phyloP scores from a whole-genome alignment of 768 basidiomycete genomes.

The Boletus insuetus region DNA sequence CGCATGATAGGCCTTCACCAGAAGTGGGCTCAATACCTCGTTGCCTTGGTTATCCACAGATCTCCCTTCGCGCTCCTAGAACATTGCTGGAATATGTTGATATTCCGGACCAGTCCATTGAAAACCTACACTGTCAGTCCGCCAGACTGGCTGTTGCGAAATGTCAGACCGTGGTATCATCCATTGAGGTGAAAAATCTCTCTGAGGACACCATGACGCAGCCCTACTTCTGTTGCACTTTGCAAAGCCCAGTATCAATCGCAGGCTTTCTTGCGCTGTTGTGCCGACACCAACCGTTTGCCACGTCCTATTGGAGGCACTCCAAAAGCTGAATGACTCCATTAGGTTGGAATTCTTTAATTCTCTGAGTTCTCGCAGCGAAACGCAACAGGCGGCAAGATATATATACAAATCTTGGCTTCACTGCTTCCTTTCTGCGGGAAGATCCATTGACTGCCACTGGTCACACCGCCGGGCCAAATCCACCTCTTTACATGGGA shows the following conservation, averaged over 20 bases:
- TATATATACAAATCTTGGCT: background rate
- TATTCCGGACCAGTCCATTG: background rate
- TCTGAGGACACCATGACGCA: background rate
- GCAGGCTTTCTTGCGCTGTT: fast-evolving
- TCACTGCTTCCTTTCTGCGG: background rate
- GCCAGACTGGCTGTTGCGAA: background rate
- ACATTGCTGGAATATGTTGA: too few relatives aligned
- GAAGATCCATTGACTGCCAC: background rate
- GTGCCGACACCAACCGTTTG: background rate
- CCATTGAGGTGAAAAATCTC: too few relatives aligned
- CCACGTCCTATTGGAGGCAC: background rate
- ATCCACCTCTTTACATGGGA: background rate
- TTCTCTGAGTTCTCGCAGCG: background rate
- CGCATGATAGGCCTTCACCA: background rate
- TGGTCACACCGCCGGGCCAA: background rate
- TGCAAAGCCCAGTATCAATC: fast-evolving
- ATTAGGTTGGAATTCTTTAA: background rate
- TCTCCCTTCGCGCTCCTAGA: too few relatives aligned
- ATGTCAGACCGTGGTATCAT: background rate
- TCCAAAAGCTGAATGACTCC: background rate
- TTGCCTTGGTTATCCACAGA: too few relatives aligned
- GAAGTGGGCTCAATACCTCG: too few relatives aligned
- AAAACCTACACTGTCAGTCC: background rate
- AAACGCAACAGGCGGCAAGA: background rate
- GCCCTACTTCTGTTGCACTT: background rate